Percentiles rank a stretch among this genome's conserved stretches.
Evolutionary conservation across 2,329 filamentous ascomycete species (phyloP).

Genomic region (Beauveria sp.): DNA sequence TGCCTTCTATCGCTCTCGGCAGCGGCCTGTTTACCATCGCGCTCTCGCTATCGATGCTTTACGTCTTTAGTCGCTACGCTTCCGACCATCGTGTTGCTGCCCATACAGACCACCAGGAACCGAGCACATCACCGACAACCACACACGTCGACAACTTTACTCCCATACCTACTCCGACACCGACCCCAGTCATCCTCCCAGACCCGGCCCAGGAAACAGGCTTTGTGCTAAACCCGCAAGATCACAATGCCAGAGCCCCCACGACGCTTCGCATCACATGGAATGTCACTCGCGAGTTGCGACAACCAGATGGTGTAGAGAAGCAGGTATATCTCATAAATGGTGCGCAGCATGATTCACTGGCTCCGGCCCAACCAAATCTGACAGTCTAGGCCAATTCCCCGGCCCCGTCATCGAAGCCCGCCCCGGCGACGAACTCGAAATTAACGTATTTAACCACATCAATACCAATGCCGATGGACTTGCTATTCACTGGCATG

Average conservation of each 20-base stretch:
- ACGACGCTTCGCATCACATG: slow-evolving; percentile 26
- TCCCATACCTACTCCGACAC: not conserved
- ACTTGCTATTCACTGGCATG: slow-evolving; percentile 62
- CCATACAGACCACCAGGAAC: not conserved
- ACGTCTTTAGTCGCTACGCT: not conserved
- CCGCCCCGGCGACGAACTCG: slow-evolving; percentile 33
- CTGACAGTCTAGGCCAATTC: slow-evolving; percentile 31
- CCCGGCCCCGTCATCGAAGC: slow-evolving; percentile 38
- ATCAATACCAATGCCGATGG: slow-evolving; percentile 22
- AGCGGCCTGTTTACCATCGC: slow-evolving; percentile 2
- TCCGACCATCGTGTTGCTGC: not conserved
- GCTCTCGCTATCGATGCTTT: not conserved
- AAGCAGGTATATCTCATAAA: slow-evolving; percentile 44
- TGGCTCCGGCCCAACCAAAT: not conserved
- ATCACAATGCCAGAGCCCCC: slow-evolving; percentile 30
- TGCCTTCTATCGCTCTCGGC: not conserved
- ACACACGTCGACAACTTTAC: not conserved
- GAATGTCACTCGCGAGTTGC: slow-evolving; percentile 29
- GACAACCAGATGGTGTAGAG: slow-evolving; percentile 42
- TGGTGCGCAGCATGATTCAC: slow-evolving; percentile 19
- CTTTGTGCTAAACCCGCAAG: slow-evolving; percentile 30
- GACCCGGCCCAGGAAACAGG: slow-evolving; percentile 1
- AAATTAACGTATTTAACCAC: slow-evolving; percentile 32
- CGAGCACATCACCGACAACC: not conserved
- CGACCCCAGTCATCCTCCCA: not conserved